Evolutionary conservation across 1,284 basidiomycete species (phyloP), one percentile per base, ranked within the genome.

Genomic region (Apiotrichum gamsii): DNA sequence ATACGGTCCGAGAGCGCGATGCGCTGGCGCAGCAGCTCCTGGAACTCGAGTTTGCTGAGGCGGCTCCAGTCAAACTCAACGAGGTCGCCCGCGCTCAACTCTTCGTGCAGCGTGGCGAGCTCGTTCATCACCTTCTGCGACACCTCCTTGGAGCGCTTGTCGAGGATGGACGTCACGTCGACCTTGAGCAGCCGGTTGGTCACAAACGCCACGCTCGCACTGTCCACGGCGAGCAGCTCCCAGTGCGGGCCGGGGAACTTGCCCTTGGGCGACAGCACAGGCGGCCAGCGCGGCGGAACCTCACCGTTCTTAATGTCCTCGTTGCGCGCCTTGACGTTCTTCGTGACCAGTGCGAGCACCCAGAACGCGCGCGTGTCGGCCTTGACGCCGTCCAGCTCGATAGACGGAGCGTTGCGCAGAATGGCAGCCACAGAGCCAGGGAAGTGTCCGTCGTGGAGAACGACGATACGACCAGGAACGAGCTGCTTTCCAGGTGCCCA

Each of bases 401-500:
- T 30, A 61, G 64, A 57, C 64, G 78, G 80, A 0, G 84, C 83
- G 34, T 78, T 77, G 62, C 85, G 86, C 25, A 97, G 76, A 3
- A 97, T 66, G 15, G 95, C 77, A 0, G 82, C 95, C 5, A 82
- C 71, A 48, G 83, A 85, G 52, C 78, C 80, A 41, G 76, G 77
- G 69, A 90, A 95, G 67, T 90, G 87, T 87, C 80, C 80, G 64
- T 97, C 86, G 36, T 84, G 80, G 28, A 99, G 72, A 16, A 98
- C 68, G 1, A 98, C 81, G 14, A 97, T 80, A 39, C 95, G 77
- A 0, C 93, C 94, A 0, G 82, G 67, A 5, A 73, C 67, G 31
- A 98, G 72, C 3, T 80, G 74, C 72, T 87, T 90, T 21, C 75
- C 74, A 16, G 79, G 78, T 50, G 85, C 79, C 20, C 72, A 70